phyloP scores from a whole-genome alignment of 441 rosid genomes.

The Aleurites moluccanus region DNA sequence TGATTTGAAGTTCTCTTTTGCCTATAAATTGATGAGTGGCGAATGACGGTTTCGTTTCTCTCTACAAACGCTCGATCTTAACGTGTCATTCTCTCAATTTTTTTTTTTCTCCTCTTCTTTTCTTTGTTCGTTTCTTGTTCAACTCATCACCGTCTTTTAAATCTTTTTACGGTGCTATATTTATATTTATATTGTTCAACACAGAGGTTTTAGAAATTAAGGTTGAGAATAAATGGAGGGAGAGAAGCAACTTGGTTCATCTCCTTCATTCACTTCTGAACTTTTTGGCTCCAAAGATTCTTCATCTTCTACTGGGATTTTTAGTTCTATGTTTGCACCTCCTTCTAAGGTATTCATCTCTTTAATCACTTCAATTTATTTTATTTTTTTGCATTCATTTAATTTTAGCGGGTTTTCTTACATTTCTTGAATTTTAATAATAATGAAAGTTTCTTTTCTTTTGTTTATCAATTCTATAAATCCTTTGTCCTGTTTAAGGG shows the following conservation, averaged over 20 bases:
- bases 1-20: background rate
- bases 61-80: conserved; percentile 32
- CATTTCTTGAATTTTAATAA: background rate
- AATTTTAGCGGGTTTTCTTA: background rate
- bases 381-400: background rate
- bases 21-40: conserved; percentile 10
- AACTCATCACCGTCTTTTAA: background rate
- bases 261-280: conserved; percentile 57
- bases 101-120: conserved; percentile 7
- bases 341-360: conserved; percentile 44
- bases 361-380: background rate
- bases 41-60: conserved; percentile 35
- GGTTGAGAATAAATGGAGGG: conserved; percentile 53
- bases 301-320: conserved; percentile 53
- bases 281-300: conserved; percentile 69
- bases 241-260: conserved; percentile 45
- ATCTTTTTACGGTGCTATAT: conserved; percentile 31
- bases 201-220: conserved; percentile 4
- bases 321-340: conserved; percentile 68
- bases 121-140: background rate
- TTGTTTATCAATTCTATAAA: background rate
- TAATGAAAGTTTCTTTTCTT: background rate
- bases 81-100: conserved; percentile 42
- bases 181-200: background rate
- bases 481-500: background rate